These are phyloP conservation scores for Colletotrichum gigasporum DNA, from an alignment of 2,329 filamentous ascomycete genomes.

Conservation along the genomic window DNA sequence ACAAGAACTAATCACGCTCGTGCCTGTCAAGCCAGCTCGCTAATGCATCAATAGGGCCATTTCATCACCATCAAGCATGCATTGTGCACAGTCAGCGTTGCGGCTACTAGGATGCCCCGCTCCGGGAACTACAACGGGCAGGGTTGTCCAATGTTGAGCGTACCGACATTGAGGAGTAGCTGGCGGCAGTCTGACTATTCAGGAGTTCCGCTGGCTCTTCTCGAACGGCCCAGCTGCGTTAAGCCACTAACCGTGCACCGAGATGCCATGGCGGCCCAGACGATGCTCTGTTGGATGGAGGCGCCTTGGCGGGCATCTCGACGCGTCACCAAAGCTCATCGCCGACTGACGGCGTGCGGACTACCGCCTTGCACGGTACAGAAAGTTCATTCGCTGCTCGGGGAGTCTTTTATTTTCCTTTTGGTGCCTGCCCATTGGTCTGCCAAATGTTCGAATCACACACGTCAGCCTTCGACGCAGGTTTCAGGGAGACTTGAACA, in stretches of 20 bases:
- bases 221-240: not conserved
- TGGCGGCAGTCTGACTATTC: not conserved
- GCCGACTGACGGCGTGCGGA: conserved; percentile 11
- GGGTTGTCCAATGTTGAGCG: not conserved
- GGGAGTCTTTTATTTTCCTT: not conserved
- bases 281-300: not conserved
- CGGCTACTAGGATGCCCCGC: not conserved
- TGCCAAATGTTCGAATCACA: not conserved
- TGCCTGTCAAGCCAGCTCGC: not conserved
- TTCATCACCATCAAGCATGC: not conserved
- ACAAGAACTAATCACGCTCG: not conserved
- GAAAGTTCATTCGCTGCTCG: not conserved
- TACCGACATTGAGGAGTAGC: not conserved
- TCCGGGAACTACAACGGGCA: not conserved
- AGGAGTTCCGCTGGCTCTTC: not conserved
- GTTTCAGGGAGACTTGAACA: conserved; percentile 45
- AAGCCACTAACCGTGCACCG: not conserved
- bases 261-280: not conserved
- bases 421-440: too few species aligned
- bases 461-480: not conserved
- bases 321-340: not conserved
- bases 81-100: conserved; percentile 11
- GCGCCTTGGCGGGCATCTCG: too few species aligned
- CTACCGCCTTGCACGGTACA: not conserved
- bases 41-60: not conserved